phyloP scores from a whole-genome alignment of 1,284 basidiomycete genomes.

The Sporisorium graminicola region DNA sequence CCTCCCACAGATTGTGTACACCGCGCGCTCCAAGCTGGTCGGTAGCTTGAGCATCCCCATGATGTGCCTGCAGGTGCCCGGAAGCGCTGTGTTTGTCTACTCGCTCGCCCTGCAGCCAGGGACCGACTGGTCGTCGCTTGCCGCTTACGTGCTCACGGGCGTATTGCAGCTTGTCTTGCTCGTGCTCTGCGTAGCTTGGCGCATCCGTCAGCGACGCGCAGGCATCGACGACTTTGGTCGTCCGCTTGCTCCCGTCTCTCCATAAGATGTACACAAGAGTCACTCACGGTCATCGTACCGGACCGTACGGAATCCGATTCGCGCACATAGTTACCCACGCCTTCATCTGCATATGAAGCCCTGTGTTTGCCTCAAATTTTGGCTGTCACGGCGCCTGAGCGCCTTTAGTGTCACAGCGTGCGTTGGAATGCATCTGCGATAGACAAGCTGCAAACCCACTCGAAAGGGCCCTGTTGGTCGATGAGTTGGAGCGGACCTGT shows the following conservation, averaged over 20 bases:
- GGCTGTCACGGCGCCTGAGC: not conserved
- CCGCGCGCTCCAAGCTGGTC: constrained; percentile 82
- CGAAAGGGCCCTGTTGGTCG: not conserved
- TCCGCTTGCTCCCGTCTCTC: constrained; percentile 71
- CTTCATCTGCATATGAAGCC: constrained; percentile 4
- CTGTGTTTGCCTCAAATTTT: not conserved
- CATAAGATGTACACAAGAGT: constrained; percentile 15
- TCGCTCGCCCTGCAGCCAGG: constrained; percentile 72
- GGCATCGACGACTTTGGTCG: constrained; percentile 94
- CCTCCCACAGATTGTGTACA: constrained; percentile 85
- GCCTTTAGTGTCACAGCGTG: not conserved
- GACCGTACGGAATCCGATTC: constrained; percentile 7
- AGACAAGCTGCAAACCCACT: not conserved
- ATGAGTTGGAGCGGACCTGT: not conserved
- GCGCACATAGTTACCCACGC: constrained; percentile 10
- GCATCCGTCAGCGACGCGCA: constrained; percentile 75
- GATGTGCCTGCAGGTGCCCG: constrained; percentile 95
- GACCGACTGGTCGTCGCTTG: constrained; percentile 56
- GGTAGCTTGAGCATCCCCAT: constrained; percentile 91
- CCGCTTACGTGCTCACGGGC: constrained; percentile 83
- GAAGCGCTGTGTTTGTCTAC: constrained; percentile 86
- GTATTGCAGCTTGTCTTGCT: constrained; percentile 86
- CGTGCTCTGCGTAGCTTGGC: constrained; percentile 71
- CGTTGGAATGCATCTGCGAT: not conserved
- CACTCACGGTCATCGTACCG: not conserved